These are phyloP conservation scores for Phialocephala sp. DNA, from an alignment of 2,329 filamentous ascomycete genomes.

Conservation along the genomic window DNA sequence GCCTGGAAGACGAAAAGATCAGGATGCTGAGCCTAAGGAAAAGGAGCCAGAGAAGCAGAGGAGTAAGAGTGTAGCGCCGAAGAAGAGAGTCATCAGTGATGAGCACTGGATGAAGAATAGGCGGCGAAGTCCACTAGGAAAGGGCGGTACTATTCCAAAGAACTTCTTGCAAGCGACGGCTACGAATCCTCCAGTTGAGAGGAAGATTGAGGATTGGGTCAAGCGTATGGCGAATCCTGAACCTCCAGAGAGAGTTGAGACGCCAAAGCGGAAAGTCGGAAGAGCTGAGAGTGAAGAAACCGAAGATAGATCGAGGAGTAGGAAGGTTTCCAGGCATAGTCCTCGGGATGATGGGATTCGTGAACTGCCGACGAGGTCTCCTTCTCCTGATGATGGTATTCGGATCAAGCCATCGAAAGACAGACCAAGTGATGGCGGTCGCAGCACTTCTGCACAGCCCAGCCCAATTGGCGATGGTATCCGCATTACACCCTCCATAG, in stretches of 20 bases:
- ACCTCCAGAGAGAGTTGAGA: slow-evolving; percentile 17
- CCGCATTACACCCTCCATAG: slow-evolving; percentile 34
- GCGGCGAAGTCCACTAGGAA: slow-evolving; percentile 54
- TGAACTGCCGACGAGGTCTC: slow-evolving; percentile 44
- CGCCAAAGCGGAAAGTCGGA: slow-evolving; percentile 17
- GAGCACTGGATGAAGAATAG: slow-evolving; percentile 77
- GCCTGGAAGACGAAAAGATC: slow-evolving; percentile 35
- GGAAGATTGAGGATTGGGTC: slow-evolving; percentile 68
- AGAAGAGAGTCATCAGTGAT: slow-evolving; percentile 92
- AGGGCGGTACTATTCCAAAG: slow-evolving; percentile 55
- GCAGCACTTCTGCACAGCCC: slow-evolving; percentile 22
- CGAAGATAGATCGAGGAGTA: slow-evolving; percentile 19
- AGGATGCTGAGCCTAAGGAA: slow-evolving; percentile 39
- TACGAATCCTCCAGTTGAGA: slow-evolving; percentile 60
- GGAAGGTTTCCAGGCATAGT: slow-evolving; percentile 29
- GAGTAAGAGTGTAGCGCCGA: slow-evolving; percentile 56
- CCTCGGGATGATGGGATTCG: slow-evolving; percentile 49
- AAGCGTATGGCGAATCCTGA: slow-evolving; percentile 31
- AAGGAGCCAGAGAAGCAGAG: slow-evolving; percentile 29
- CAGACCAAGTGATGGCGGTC: slow-evolving; percentile 41
- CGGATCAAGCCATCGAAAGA: slow-evolving; percentile 36
- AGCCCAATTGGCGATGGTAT: slow-evolving; percentile 30
- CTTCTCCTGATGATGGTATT: slow-evolving; percentile 31
- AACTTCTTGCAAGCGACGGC: slow-evolving; percentile 61
- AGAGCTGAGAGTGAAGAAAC: slow-evolving; percentile 17